Conservation (phyloP, 352 stramenopile species). For the Pythium rhizo-oryzae region DNA sequence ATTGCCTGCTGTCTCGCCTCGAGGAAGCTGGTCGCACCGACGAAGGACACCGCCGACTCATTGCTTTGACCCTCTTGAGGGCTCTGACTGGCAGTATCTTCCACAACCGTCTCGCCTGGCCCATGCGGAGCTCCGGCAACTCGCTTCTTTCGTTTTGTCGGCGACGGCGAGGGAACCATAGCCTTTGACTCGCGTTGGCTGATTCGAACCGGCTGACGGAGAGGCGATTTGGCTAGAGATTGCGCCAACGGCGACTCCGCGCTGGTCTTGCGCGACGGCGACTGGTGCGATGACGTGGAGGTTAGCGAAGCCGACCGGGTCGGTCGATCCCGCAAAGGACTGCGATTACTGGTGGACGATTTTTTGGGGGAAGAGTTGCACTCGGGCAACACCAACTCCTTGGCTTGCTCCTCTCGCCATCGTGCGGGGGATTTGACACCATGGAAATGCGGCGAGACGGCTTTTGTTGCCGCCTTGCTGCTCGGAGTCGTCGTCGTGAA, state of each 20-base stretch:
- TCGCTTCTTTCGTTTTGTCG: slow-evolving; percentile 21
- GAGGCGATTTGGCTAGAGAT: slow-evolving; percentile 15
- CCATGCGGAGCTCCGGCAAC: neutral
- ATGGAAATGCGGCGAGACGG: slow-evolving; percentile 21
- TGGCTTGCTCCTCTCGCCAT: neutral
- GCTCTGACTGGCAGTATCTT: too few relatives aligned
- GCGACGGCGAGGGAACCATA: neutral
- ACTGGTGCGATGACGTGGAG: neutral
- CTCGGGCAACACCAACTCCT: neutral
- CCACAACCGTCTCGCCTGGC: too few relatives aligned
- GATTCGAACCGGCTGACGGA: slow-evolving; percentile 15
- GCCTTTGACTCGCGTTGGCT: neutral
- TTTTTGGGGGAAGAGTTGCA: neutral
- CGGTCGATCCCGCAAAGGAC: slow-evolving; percentile 5
- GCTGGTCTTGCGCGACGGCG: neutral
- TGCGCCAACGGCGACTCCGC: neutral
- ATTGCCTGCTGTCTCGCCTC: slow-evolving; percentile 41
- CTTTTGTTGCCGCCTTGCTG: slow-evolving; percentile 13
- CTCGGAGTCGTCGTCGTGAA: slow-evolving; percentile 11
- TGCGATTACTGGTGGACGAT: neutral
- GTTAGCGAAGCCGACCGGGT: slow-evolving; percentile 12
- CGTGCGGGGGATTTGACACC: slow-evolving; percentile 11
- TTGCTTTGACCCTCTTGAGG: too few relatives aligned
- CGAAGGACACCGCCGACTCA: slow-evolving; percentile 31
- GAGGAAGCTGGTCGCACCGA: slow-evolving; percentile 43